Evolutionary conservation across 139 green algal genomes (phyloP).

Genomic region (Astrephomene gubernaculifera): DNA sequence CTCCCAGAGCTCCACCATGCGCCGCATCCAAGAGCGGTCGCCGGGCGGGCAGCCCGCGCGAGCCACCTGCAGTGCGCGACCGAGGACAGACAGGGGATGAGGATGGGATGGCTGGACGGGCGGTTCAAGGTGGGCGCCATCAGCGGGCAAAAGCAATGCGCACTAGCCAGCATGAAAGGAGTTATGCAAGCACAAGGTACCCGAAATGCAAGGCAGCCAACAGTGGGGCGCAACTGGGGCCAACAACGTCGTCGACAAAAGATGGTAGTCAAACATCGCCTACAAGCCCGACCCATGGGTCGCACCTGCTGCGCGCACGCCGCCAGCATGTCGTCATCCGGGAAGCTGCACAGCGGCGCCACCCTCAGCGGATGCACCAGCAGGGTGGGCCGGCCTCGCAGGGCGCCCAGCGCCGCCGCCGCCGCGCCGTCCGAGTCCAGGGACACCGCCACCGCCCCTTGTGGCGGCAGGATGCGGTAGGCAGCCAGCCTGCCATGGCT

Average conservation of each 20-base stretch:
- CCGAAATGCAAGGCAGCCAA: background rate
- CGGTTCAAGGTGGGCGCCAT: background rate
- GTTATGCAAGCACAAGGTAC: background rate
- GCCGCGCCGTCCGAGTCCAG: background rate
- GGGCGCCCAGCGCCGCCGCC: background rate
- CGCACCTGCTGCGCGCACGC: background rate
- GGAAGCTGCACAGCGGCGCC: constrained; percentile 21
- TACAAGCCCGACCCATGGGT: background rate
- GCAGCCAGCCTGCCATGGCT: background rate
- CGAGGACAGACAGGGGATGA: background rate
- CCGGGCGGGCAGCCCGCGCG: background rate
- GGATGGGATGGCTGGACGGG: background rate
- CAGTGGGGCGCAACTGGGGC: background rate
- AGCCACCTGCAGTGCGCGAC: background rate
- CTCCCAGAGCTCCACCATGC: constrained; percentile 32
- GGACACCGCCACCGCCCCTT: constrained; percentile 10
- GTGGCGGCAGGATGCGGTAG: constrained; percentile 29
- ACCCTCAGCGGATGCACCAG: constrained; percentile 39
- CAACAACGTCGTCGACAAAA: no score
- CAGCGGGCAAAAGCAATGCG: background rate
- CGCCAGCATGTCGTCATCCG: constrained; percentile 21
- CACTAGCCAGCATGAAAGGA: background rate
- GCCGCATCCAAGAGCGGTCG: constrained; percentile 15
- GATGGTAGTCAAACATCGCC: no score
- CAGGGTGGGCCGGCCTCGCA: constrained; percentile 3